phyloP scores from a whole-genome alignment of 2,329 filamentous ascomycete species.

The Cladosporium sp. region DNA sequence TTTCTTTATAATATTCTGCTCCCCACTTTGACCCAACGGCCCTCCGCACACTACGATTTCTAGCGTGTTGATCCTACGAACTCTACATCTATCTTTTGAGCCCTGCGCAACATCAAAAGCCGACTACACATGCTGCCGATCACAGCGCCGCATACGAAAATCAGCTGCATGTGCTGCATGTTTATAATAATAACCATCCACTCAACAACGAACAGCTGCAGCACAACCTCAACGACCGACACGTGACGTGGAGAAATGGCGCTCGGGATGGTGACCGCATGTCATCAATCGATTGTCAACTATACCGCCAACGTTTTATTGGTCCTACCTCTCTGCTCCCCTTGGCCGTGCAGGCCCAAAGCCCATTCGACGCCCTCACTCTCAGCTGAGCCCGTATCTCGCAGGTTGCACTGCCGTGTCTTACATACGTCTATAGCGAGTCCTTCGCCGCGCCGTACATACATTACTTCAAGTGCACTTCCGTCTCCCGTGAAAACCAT shows the following conservation, averaged over 20 bases:
- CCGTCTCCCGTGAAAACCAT: neutral
- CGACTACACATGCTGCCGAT: no score
- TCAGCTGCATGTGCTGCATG: no score
- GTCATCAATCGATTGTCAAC: neutral
- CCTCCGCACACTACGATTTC: conserved; percentile 5
- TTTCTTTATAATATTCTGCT: neutral
- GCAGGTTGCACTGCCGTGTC: conserved; percentile 1
- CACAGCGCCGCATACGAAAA: no score
- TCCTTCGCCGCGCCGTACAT: neutral
- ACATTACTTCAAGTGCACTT: neutral
- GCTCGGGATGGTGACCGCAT: neutral
- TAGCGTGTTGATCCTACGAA: neutral
- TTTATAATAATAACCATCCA: no score
- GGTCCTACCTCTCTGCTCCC: neutral
- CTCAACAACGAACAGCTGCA: no score
- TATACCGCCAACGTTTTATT: conserved; percentile 12
- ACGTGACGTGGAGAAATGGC: neutral
- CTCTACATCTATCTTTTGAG: no score
- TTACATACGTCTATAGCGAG: conserved; percentile 4
- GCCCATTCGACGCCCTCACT: neutral
- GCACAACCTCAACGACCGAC: neutral
- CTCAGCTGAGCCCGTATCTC: conserved; percentile 6
- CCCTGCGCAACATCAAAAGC: no score
- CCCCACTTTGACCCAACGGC: conserved; percentile 1
- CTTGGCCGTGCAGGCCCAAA: conserved; percentile 8